phyloP scores from a whole-genome alignment of 2,329 filamentous ascomycete species.

The Laburnicola sp. region DNA sequence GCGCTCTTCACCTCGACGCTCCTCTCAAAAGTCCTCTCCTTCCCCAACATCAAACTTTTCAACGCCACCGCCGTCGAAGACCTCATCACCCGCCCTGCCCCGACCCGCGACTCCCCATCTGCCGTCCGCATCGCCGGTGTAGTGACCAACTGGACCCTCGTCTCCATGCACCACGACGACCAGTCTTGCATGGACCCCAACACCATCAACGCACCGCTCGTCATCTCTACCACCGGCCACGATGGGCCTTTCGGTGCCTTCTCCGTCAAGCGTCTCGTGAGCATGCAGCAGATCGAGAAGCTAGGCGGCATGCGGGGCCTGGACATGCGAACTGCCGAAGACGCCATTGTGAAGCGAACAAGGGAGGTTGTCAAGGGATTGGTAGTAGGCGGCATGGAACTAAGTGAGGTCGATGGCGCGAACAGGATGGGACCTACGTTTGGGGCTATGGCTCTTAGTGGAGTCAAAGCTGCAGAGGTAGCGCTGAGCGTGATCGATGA shows the following conservation, averaged over 20 bases:
- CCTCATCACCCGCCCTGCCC: slow-evolving; percentile 74
- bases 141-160: slow-evolving; percentile 94
- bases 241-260: slow-evolving; percentile 92
- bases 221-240: slow-evolving; percentile 89
- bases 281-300: slow-evolving; percentile 80
- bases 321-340: slow-evolving; percentile 89
- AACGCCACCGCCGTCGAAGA: slow-evolving; percentile 93
- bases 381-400: slow-evolving; percentile 93
- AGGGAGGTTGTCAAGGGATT: slow-evolving; percentile 85
- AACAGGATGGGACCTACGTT: slow-evolving; percentile 92
- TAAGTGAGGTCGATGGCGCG: slow-evolving; percentile 85
- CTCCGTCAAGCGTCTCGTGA: slow-evolving; percentile 85
- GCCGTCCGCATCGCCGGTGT: slow-evolving; percentile 79
- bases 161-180: slow-evolving; percentile 71
- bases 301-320: slow-evolving; percentile 90
- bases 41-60: slow-evolving; percentile 95
- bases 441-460: slow-evolving; percentile 83
- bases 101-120: slow-evolving; percentile 47
- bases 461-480: slow-evolving; percentile 90
- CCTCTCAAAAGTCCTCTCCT: slow-evolving; percentile 76
- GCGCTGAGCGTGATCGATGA: slow-evolving; percentile 75
- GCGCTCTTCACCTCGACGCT: slow-evolving; percentile 89
- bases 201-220: slow-evolving; percentile 88
- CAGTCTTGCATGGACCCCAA: slow-evolving; percentile 97
- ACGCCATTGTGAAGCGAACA: slow-evolving; percentile 90